Percentiles rank a stretch among this genome's conserved stretches.
These are phyloP conservation scores for Pinus tabuliformis DNA, from an alignment of 75 land plant genomes.

Conservation along the genomic window DNA sequence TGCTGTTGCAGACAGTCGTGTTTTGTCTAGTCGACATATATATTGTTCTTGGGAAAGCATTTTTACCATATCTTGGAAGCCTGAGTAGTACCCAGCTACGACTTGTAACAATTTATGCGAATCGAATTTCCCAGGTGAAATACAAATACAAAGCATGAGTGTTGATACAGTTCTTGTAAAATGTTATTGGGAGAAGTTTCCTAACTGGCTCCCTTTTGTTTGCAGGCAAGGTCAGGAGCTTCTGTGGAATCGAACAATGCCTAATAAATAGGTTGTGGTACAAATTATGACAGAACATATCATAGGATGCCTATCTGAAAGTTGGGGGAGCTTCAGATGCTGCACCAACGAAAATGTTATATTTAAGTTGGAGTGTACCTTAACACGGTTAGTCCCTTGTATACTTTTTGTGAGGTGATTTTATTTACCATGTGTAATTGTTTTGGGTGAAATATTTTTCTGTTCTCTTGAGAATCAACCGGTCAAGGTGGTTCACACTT, in stretches of 20 bases:
- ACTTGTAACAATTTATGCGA: slow-evolving; percentile 95
- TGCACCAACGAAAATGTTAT: neutral
- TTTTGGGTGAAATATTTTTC: slow-evolving; percentile 10
- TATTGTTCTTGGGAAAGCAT: slow-evolving; percentile 95
- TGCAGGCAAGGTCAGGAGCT: slow-evolving; percentile 60
- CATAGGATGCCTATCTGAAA: slow-evolving; percentile 4
- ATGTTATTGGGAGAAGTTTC: neutral
- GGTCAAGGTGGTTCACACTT: slow-evolving; percentile 4
- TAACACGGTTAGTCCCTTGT: slow-evolving; percentile 9
- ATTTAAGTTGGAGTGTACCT: slow-evolving; percentile 4
- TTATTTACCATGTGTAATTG: slow-evolving; percentile 3
- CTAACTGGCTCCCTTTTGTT: neutral
- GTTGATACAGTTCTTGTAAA: neutral
- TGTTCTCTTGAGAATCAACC: slow-evolving; percentile 1
- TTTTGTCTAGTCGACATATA: slow-evolving; percentile 97
- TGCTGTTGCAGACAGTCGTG: slow-evolving; percentile 80
- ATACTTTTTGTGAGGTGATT: slow-evolving; percentile 13
- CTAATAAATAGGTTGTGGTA: slow-evolving; percentile 5
- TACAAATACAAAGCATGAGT: neutral
- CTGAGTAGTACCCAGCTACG: slow-evolving; percentile 92
- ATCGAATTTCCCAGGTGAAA: slow-evolving; percentile 80
- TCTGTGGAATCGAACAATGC: slow-evolving; percentile 38
- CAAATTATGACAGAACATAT: slow-evolving; percentile 3
- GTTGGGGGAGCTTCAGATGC: slow-evolving; percentile 12
- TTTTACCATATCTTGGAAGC: slow-evolving; percentile 87